Conservation (phyloP, 805 yeast species). For the Tetrapisispora namnaoensis region DNA sequence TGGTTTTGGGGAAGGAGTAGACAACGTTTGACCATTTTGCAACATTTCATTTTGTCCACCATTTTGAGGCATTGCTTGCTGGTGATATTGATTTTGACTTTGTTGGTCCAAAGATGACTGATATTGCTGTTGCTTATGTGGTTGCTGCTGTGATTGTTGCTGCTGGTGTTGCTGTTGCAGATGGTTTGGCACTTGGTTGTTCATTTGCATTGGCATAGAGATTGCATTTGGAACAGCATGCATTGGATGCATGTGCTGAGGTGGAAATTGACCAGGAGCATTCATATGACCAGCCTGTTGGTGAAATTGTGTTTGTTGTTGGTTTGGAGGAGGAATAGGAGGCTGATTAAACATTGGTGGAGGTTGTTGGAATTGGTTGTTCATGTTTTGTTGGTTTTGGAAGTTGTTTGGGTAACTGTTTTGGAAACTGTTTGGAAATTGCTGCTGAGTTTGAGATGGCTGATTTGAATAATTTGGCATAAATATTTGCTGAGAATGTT, state of each 20-base stretch:
- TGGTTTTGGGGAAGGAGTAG: neutral
- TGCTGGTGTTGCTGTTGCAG: constrained; percentile 9
- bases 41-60: neutral
- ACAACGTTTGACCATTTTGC: neutral
- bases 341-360: neutral
- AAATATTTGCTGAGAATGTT: constrained; percentile 15
- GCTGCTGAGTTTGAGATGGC: constrained; percentile 26
- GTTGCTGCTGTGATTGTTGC: constrained; percentile 8
- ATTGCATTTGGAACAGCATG: neutral
- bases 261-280: neutral
- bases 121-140: constrained; percentile 6
- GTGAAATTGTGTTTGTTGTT: constrained; percentile 3
- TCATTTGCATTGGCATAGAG: constrained; percentile 2
- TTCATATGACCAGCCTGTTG: constrained; percentile 4
- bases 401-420: constrained; percentile 3
- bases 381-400: constrained; percentile 4
- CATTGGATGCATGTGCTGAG: constrained; percentile 1
- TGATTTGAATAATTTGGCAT: constrained; percentile 20
- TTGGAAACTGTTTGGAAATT: constrained; percentile 2
- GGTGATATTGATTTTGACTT: constrained; percentile 11
- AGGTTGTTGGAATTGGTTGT: constrained; percentile 3
- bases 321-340: constrained; percentile 2
- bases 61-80: constrained; percentile 7
- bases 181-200: constrained; percentile 3
- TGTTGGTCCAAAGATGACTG: constrained; percentile 15